Conservation (phyloP, 2,329 filamentous ascomycete species). For the Arthrobotrys conoides region DNA sequence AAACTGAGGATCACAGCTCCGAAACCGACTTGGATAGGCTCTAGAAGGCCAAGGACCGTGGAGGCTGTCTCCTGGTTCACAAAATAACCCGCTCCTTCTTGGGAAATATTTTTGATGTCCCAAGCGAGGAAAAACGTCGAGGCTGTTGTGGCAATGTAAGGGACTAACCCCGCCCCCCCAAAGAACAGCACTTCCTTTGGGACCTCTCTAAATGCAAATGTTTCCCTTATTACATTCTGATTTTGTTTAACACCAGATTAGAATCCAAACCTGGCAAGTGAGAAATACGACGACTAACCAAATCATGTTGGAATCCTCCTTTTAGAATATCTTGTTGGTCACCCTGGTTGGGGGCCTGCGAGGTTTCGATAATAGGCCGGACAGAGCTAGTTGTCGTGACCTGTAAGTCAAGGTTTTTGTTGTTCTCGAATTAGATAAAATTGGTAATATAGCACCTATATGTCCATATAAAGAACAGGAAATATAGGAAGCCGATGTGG, state of each 20-base stretch:
- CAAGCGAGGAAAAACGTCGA: slow-evolving; percentile 86
- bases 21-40: slow-evolving; percentile 91
- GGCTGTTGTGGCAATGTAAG: slow-evolving; percentile 86
- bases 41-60: slow-evolving; percentile 79
- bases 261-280: slow-evolving; percentile 32
- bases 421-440: neutral
- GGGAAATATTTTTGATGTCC: slow-evolving; percentile 80
- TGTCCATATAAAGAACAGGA: too few species aligned
- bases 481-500: too few species aligned
- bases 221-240: slow-evolving; percentile 77
- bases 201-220: slow-evolving; percentile 76
- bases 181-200: slow-evolving; percentile 78
- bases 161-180: slow-evolving; percentile 82
- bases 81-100: slow-evolving; percentile 75
- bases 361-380: slow-evolving; percentile 57
- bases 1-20: slow-evolving; percentile 79
- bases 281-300: slow-evolving; percentile 70
- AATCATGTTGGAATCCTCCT: slow-evolving; percentile 71
- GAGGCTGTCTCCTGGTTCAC: slow-evolving; percentile 80
- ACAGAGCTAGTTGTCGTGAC: slow-evolving; percentile 61
- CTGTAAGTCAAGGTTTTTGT: neutral
- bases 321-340: slow-evolving; percentile 66
- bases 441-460: too few species aligned
- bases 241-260: neutral
- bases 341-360: neutral